These are phyloP conservation scores for Sphenostylis stenocarpa DNA, from an alignment of 306 rosid species.

Conservation along the genomic window DNA sequence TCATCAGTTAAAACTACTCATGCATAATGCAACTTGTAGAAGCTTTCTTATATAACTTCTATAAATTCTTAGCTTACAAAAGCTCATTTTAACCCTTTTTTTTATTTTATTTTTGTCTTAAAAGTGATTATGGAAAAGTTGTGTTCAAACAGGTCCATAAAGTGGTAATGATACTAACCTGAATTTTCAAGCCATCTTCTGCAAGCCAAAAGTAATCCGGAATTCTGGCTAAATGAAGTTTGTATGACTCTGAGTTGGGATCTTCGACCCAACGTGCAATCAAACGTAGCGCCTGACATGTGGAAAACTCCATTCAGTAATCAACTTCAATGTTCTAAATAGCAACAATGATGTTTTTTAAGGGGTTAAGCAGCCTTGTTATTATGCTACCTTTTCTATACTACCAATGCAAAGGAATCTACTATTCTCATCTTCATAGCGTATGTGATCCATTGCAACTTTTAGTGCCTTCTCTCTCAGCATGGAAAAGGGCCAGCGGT, in stretches of 20 bases:
- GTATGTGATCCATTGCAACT: slow-evolving; percentile 51
- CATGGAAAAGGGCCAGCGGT: slow-evolving; percentile 51
- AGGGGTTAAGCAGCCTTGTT: neutral
- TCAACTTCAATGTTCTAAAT: neutral
- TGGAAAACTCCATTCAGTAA: neutral
- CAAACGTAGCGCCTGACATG: slow-evolving; percentile 48
- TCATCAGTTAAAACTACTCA: too few relatives aligned
- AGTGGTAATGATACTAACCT: slow-evolving; percentile 22
- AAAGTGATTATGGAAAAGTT: too few relatives aligned
- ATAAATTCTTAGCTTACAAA: too few relatives aligned
- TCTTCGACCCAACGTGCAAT: slow-evolving; percentile 71
- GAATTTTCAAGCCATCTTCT: slow-evolving; percentile 80
- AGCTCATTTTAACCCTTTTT: too few relatives aligned
- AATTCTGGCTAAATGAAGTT: slow-evolving; percentile 68
- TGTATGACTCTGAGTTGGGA: slow-evolving; percentile 63
- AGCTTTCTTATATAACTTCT: too few relatives aligned
- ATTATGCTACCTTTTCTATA: slow-evolving; percentile 51
- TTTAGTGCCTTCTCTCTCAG: slow-evolving; percentile 59
- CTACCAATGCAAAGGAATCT: slow-evolving; percentile 66
- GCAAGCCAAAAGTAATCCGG: slow-evolving; percentile 76
- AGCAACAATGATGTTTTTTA: neutral
- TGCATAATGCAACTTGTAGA: too few relatives aligned
- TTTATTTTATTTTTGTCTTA: too few relatives aligned
- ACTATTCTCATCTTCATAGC: slow-evolving; percentile 62
- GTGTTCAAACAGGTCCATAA: neutral